Evolutionary conservation across 805 yeast genomes (phyloP).

Genomic region (Teunomyces barrocoloradensis): DNA sequence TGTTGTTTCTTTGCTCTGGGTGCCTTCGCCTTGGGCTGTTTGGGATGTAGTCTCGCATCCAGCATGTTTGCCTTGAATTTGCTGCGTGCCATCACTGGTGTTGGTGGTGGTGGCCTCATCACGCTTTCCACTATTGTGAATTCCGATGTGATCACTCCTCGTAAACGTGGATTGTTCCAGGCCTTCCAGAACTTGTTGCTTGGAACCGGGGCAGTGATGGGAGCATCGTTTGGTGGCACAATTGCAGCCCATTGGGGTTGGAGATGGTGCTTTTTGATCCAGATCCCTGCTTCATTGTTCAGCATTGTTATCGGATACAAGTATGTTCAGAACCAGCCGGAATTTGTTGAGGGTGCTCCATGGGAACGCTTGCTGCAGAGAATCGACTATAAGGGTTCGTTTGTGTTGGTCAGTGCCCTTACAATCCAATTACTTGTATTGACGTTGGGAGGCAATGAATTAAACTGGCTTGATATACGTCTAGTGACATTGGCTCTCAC

Average conservation of each 20-base stretch:
- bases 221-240: slow-evolving; percentile 64
- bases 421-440: slow-evolving; percentile 28
- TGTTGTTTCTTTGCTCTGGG: slow-evolving; percentile 34
- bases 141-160: slow-evolving; percentile 35
- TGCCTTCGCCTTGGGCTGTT: slow-evolving; percentile 32
- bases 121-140: slow-evolving; percentile 38
- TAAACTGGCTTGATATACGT: slow-evolving; percentile 14
- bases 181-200: slow-evolving; percentile 37
- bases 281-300: slow-evolving; percentile 49
- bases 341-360: slow-evolving; percentile 11
- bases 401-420: slow-evolving; percentile 29
- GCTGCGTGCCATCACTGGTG: slow-evolving; percentile 37
- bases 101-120: slow-evolving; percentile 43
- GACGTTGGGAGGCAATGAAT: slow-evolving; percentile 20
- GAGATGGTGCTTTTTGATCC: slow-evolving; percentile 59
- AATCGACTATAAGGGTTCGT: slow-evolving; percentile 35
- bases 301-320: slow-evolving; percentile 34
- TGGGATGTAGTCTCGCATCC: slow-evolving; percentile 32
- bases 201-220: slow-evolving; percentile 55
- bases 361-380: slow-evolving; percentile 12
- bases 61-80: slow-evolving; percentile 26
- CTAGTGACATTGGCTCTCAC: slow-evolving; percentile 12
- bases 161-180: slow-evolving; percentile 39
- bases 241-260: slow-evolving; percentile 57
- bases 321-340: slow-evolving; percentile 27